Evolutionary conservation across 2,329 filamentous ascomycete genomes (phyloP).

Genomic region (Zymoseptoria crescenta): DNA sequence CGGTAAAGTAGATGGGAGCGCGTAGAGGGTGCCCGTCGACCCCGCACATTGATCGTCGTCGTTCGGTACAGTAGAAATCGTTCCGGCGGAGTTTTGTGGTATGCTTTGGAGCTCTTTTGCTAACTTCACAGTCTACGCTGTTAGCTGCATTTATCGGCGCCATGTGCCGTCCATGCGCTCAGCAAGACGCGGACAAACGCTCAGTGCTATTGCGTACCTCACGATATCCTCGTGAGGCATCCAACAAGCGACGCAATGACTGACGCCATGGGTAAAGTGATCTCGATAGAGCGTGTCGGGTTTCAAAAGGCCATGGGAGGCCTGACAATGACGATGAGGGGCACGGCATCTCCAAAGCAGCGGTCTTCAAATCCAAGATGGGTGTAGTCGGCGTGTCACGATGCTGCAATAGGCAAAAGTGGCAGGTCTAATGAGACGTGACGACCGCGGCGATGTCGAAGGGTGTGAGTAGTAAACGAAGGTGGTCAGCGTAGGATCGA

Average conservation of each 20-base stretch:
- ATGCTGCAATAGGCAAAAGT: background rate
- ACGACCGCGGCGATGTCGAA: background rate
- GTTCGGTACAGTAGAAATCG: background rate
- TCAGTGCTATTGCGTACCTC: background rate
- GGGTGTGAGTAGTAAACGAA: background rate
- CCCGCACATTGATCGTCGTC: background rate
- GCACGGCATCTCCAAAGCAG: background rate
- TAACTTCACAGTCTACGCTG: background rate
- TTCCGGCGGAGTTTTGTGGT: background rate
- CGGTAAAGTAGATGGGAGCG: background rate
- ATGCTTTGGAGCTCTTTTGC: background rate
- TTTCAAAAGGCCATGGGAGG: background rate
- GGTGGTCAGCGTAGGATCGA: background rate
- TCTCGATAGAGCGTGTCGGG: background rate
- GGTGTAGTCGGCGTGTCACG: background rate
- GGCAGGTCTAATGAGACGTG: background rate
- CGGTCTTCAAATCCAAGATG: background rate
- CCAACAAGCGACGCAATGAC: background rate
- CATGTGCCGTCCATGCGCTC: background rate
- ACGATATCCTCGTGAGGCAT: background rate
- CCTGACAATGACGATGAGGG: background rate
- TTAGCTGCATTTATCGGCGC: background rate
- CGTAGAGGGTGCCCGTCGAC: background rate
- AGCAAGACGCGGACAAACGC: background rate
- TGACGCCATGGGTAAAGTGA: background rate